Conservation (phyloP, 192 early-diverging fungal genomes). For the Endogone sp. region DNA sequence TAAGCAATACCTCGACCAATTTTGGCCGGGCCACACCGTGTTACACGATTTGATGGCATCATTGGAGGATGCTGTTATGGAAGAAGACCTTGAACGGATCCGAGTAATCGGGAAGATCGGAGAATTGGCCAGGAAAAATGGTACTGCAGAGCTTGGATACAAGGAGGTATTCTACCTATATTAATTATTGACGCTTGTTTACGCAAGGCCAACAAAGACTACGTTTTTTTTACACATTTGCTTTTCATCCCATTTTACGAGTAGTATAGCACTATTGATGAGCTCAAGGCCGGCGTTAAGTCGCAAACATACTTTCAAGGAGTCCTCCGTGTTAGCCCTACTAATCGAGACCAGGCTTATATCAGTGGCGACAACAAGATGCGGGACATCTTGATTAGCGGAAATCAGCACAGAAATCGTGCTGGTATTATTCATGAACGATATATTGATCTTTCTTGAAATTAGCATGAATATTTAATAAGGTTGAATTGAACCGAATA, state of each 20-base stretch:
- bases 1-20: constrained; percentile 31
- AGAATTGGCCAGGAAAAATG: background rate
- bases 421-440: constrained; percentile 33
- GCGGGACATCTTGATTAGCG: constrained; percentile 56
- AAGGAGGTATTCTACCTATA: constrained; percentile 18
- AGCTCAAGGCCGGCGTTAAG: constrained; percentile 50
- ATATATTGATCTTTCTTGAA: no score
- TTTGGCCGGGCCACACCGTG: constrained; percentile 30
- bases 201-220: background rate
- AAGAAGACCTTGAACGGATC: constrained; percentile 29
- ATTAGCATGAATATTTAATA: no score
- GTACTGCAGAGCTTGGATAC: constrained; percentile 19
- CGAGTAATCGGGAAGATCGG: background rate
- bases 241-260: background rate
- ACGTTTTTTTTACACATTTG: no score
- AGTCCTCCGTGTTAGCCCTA: constrained; percentile 31
- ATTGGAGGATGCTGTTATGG: constrained; percentile 50
- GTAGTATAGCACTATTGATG: constrained; percentile 45
- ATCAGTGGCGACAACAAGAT: constrained; percentile 34
- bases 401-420: constrained; percentile 49
- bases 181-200: background rate
- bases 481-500: no score
- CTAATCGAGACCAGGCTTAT: constrained; percentile 42
- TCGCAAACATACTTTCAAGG: constrained; percentile 44
- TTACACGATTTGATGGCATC: constrained; percentile 42